Percentiles rank a stretch among this genome's conserved stretches.
These are phyloP conservation scores for Xenoacremonium recifei DNA, from an alignment of 2,329 filamentous ascomycete species.

Conservation along the genomic window DNA sequence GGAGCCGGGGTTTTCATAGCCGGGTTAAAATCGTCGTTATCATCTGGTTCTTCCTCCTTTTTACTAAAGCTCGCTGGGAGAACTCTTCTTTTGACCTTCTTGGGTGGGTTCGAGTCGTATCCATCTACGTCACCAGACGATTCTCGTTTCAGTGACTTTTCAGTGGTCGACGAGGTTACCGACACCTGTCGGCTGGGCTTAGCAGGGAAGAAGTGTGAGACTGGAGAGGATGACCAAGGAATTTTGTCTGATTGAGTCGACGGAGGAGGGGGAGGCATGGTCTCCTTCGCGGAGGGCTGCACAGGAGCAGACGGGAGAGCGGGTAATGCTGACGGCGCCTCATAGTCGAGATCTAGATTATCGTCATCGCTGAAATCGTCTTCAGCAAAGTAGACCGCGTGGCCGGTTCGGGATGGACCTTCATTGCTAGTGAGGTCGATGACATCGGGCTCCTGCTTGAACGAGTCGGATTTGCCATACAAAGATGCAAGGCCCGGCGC, in stretches of 20 bases:
- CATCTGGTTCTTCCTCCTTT: conserved; percentile 29
- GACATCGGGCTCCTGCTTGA: conserved; percentile 31
- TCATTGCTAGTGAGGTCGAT: conserved; percentile 35
- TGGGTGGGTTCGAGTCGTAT: conserved; percentile 21
- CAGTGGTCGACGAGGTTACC: conserved; percentile 11
- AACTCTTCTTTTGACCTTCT: conserved; percentile 58
- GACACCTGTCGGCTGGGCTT: conserved; percentile 15
- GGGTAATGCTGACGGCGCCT: conserved; percentile 56
- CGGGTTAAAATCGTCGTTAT: conserved; percentile 26
- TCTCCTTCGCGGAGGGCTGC: conserved; percentile 16
- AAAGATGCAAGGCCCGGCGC: conserved; percentile 36
- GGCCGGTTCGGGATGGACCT: conserved; percentile 23
- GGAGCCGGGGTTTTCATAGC: conserved; percentile 22
- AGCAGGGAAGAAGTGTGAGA: conserved; percentile 45
- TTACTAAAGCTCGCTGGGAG: conserved; percentile 52
- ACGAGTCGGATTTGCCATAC: conserved; percentile 47
- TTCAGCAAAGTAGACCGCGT: conserved; percentile 63
- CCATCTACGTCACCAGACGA: conserved; percentile 32
- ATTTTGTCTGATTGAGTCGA: conserved; percentile 35
- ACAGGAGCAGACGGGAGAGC: conserved; percentile 21
- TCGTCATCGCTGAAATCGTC: conserved; percentile 87
- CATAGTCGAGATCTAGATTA: conserved; percentile 68
- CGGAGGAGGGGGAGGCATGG: conserved; percentile 27
- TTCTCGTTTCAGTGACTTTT: conserved; percentile 41
- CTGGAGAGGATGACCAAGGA: conserved; percentile 72